Conservation (phyloP, 2,329 filamentous ascomycete genomes). For the Bipolaris victoriae region DNA sequence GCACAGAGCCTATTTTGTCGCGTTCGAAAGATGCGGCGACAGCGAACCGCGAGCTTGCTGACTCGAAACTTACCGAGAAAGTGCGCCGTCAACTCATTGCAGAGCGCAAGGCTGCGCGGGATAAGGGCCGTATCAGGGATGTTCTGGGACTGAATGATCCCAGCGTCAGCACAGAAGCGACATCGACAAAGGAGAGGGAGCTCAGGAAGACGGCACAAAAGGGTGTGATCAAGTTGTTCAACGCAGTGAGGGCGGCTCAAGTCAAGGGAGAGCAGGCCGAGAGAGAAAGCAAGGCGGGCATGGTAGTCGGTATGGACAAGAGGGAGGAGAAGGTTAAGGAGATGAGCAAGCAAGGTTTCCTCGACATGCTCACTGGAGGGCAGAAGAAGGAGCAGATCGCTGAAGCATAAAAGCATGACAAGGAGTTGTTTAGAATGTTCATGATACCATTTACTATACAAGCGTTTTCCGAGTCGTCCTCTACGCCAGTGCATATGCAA, state of each 20-base stretch:
- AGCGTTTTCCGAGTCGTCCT: slow-evolving; percentile 6
- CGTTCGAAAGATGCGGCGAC: slow-evolving; percentile 77
- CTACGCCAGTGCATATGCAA: slow-evolving; percentile 19
- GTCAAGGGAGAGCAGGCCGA: slow-evolving; percentile 83
- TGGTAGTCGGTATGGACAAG: slow-evolving; percentile 77
- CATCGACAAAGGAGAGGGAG: slow-evolving; percentile 74
- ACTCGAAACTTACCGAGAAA: slow-evolving; percentile 80
- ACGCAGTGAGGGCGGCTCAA: slow-evolving; percentile 90
- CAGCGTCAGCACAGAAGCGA: slow-evolving; percentile 56
- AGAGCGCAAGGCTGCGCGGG: slow-evolving; percentile 77
- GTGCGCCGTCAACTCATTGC: slow-evolving; percentile 79
- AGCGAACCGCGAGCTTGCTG: slow-evolving; percentile 73
- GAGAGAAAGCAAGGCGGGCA: slow-evolving; percentile 70
- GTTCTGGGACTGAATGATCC: slow-evolving; percentile 71
- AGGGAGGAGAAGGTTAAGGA: slow-evolving; percentile 89
- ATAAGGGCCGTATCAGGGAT: slow-evolving; percentile 88
- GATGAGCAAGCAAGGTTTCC: slow-evolving; percentile 95
- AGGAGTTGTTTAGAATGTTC: slow-evolving; percentile 9
- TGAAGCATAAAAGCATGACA: slow-evolving; percentile 8
- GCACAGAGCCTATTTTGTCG: slow-evolving; percentile 88
- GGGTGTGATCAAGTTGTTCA: slow-evolving; percentile 95
- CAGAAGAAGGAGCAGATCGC: slow-evolving; percentile 49
- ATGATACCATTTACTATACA: slow-evolving; percentile 25
- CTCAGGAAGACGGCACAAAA: slow-evolving; percentile 87
- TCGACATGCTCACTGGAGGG: slow-evolving; percentile 79